These are phyloP conservation scores for Komagataella phaffii DNA, from an alignment of 805 yeast species.

Conservation along the genomic window DNA sequence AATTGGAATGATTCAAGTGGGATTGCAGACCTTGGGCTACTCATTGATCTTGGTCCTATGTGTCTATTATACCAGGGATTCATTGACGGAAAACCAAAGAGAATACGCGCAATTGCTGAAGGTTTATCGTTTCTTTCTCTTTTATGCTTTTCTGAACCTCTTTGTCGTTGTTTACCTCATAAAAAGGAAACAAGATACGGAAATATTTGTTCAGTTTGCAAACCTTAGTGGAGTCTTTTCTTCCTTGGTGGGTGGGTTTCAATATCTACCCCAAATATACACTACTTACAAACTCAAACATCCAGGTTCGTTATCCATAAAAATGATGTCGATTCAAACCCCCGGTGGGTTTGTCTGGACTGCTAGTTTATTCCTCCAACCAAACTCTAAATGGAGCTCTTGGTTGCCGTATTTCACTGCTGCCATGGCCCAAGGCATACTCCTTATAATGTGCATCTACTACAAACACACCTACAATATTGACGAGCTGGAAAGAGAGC, in stretches of 20 bases:
- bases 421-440: constrained; percentile 48
- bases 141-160: constrained; percentile 21
- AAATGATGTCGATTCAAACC: constrained; percentile 77
- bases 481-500: constrained; percentile 9
- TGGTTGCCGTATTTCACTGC: constrained; percentile 75
- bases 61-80: constrained; percentile 28
- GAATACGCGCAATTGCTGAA: constrained; percentile 28
- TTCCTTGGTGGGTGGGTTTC: constrained; percentile 48
- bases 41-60: constrained; percentile 42
- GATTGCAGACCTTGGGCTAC: constrained; percentile 48
- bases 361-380: constrained; percentile 51
- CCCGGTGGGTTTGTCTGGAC: constrained; percentile 86
- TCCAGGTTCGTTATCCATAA: constrained; percentile 67
- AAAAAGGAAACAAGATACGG: constrained; percentile 8
- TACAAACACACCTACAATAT: constrained; percentile 16
- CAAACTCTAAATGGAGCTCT: constrained; percentile 76
- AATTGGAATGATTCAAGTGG: constrained; percentile 53
- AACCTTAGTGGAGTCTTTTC: constrained; percentile 52
- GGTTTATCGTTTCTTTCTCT: constrained; percentile 26
- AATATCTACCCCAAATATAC: constrained; percentile 67
- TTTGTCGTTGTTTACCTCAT: constrained; percentile 19
- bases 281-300: constrained; percentile 60
- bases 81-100: constrained; percentile 29
- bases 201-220: constrained; percentile 27
- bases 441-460: constrained; percentile 51